phyloP scores from a whole-genome alignment of 495 filamentous ascomycete species.

The Hypoxylon fuscum region DNA sequence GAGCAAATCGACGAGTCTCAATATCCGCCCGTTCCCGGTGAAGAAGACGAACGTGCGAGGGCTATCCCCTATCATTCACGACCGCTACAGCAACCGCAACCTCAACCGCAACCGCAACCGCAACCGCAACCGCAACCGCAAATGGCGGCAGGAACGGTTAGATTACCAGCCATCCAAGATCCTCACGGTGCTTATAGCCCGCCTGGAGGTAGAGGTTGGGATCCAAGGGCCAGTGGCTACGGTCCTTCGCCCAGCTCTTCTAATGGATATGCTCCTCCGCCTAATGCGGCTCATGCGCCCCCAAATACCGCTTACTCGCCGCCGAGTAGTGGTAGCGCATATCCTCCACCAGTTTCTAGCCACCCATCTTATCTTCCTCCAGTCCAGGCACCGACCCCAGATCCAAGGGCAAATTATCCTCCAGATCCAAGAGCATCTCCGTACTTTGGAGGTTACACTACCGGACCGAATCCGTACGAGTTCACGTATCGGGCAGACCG shows the following conservation, averaged over 20 bases:
- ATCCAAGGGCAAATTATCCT: slow-evolving; percentile 34
- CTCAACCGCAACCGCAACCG: slow-evolving; percentile 10
- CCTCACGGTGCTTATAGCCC: slow-evolving; percentile 35
- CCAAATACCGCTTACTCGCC: slow-evolving; percentile 36
- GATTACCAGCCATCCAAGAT: slow-evolving; percentile 52
- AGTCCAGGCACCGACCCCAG: slow-evolving; percentile 31
- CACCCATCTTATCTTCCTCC: slow-evolving; percentile 37
- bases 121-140: slow-evolving; percentile 11
- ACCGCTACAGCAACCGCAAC: background rate
- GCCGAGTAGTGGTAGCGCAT: slow-evolving; percentile 25
- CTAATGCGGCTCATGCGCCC: slow-evolving; percentile 21
- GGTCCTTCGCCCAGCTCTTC: slow-evolving; percentile 39
- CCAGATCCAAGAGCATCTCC: slow-evolving; percentile 28
- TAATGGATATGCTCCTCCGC: slow-evolving; percentile 41
- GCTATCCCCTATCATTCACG: slow-evolving; percentile 45
- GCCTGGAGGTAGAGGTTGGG: slow-evolving; percentile 27
- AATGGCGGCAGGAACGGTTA: slow-evolving; percentile 44
- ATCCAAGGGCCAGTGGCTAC: slow-evolving; percentile 28
- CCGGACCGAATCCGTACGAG: slow-evolving; percentile 35
- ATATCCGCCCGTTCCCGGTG: slow-evolving; percentile 59
- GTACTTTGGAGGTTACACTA: slow-evolving; percentile 31
- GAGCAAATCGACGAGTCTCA: slow-evolving; percentile 49
- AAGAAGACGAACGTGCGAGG: slow-evolving; percentile 54
- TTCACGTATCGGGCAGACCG: slow-evolving; percentile 38
- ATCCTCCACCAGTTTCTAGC: slow-evolving; percentile 36